Percentiles rank a stretch among this genome's conserved stretches.
Evolutionary conservation across 768 basidiomycete species (phyloP).

Genomic region (Mycena olivaceomarginata): DNA sequence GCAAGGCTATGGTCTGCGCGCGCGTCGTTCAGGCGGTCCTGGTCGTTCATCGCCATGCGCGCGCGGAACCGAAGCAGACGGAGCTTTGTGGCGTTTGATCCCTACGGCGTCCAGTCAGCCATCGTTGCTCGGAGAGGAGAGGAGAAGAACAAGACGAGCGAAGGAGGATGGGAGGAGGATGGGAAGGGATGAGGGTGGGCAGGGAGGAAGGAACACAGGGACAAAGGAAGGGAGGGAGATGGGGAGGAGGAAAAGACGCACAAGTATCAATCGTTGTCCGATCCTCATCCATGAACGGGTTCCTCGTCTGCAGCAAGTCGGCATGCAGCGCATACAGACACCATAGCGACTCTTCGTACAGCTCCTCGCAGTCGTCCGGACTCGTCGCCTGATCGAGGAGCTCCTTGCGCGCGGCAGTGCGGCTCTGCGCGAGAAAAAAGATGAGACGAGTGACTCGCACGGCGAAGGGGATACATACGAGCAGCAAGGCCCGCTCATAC

Average conservation of each 20-base stretch:
- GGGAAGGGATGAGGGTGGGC: neutral
- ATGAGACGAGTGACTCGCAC: neutral
- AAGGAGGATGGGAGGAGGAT: neutral
- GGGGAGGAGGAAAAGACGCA: conserved; percentile 56
- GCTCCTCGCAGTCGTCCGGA: conserved; percentile 91
- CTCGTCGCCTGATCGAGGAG: conserved; percentile 85
- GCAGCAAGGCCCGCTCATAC: conserved; percentile 92
- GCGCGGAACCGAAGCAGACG: conserved; percentile 86
- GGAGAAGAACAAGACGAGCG: neutral
- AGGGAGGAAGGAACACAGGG: too few species aligned
- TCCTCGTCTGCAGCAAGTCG: conserved; percentile 86
- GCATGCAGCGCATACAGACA: conserved; percentile 95
- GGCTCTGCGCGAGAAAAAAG: conserved; percentile 74
- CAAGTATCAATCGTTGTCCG: conserved; percentile 86
- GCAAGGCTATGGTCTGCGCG: conserved; percentile 87
- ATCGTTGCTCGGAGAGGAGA: neutral
- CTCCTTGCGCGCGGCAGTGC: conserved; percentile 94
- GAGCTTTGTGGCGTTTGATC: conserved; percentile 90
- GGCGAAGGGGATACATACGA: conserved; percentile 72
- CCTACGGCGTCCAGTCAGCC: conserved; percentile 60
- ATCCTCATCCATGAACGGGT: conserved; percentile 91
- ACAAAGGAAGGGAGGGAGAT: neutral
- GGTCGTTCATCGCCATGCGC: conserved; percentile 85
- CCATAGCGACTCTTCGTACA: conserved; percentile 97
- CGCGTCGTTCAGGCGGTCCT: conserved; percentile 84